These are phyloP conservation scores for Coniochaeta ligniaria DNA, from an alignment of 2,329 filamentous ascomycete species.

Conservation along the genomic window DNA sequence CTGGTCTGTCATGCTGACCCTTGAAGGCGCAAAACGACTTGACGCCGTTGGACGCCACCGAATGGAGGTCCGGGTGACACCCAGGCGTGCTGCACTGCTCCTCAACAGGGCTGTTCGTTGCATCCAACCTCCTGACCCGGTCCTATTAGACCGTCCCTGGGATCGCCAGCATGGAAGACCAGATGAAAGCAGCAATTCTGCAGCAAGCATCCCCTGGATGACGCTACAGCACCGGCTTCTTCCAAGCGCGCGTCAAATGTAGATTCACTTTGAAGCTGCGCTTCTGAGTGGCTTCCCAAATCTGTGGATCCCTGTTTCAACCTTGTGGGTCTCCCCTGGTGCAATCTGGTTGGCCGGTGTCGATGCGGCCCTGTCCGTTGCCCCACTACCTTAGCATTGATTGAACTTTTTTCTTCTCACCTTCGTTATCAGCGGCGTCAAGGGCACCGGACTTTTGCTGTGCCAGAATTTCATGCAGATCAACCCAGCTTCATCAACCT, in stretches of 20 bases:
- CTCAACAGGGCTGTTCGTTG: background rate
- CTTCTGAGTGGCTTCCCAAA: background rate
- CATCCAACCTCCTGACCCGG: background rate
- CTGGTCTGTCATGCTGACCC: background rate
- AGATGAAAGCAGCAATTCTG: background rate
- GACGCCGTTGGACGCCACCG: background rate
- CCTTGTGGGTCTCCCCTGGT: background rate
- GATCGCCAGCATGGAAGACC: background rate
- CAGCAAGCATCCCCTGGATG: background rate
- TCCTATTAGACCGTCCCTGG: background rate
- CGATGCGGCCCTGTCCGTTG: background rate
- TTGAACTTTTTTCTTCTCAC: background rate
- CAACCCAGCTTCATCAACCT: background rate
- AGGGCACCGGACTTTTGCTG: background rate
- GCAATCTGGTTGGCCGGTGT: background rate
- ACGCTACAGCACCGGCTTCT: background rate
- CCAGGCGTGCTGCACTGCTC: background rate
- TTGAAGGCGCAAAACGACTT: background rate
- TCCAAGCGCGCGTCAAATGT: constrained; percentile 3
- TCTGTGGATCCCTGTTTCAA: background rate
- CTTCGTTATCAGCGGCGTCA: background rate
- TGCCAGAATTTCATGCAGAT: background rate
- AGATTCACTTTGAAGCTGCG: background rate
- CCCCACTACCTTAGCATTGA: background rate
- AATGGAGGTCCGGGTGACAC: background rate